Percentiles rank a stretch among this genome's conserved stretches.
Evolutionary conservation across 2,329 filamentous ascomycete genomes (phyloP).

Genomic region (Colletotrichum somersetense): DNA sequence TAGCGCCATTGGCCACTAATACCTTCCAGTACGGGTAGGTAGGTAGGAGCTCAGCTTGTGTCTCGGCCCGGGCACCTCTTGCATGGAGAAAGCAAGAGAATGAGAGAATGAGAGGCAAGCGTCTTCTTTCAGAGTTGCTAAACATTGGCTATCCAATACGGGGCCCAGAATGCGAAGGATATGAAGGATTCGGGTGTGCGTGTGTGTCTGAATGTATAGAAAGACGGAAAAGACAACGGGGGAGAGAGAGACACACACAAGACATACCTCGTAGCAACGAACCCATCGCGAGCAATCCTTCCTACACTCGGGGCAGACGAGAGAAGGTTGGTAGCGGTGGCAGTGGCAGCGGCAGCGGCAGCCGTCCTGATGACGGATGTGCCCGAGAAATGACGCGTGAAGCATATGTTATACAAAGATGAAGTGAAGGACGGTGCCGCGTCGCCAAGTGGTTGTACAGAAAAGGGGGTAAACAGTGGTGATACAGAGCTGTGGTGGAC

Average conservation of each 20-base stretch:
- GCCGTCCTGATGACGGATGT: slow-evolving; percentile 9
- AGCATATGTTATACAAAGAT: slow-evolving; percentile 29
- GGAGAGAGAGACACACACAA: too few relatives aligned
- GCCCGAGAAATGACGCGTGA: slow-evolving; percentile 22
- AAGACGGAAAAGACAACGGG: background rate
- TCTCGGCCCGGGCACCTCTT: background rate
- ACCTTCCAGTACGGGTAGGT: slow-evolving; percentile 15
- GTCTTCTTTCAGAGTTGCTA: background rate
- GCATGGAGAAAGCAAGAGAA: background rate
- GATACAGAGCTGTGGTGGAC: slow-evolving; percentile 19
- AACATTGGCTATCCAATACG: slow-evolving; percentile 20
- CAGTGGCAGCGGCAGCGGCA: background rate
- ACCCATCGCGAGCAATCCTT: slow-evolving; percentile 15
- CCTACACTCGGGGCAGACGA: slow-evolving; percentile 13
- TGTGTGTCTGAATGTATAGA: background rate
- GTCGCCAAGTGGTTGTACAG: background rate
- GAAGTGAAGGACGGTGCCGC: slow-evolving; percentile 1
- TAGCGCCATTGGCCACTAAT: slow-evolving; percentile 14
- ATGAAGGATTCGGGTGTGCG: background rate
- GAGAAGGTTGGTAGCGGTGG: slow-evolving; percentile 3
- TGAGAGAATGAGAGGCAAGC: background rate
- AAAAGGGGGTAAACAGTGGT: slow-evolving; percentile 4
- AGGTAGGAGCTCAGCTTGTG: background rate
- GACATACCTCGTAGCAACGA: slow-evolving; percentile 26
- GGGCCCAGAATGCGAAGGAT: background rate